phyloP scores from a whole-genome alignment of 1,139 yeast species.

The Yamadazyma conglobata region DNA sequence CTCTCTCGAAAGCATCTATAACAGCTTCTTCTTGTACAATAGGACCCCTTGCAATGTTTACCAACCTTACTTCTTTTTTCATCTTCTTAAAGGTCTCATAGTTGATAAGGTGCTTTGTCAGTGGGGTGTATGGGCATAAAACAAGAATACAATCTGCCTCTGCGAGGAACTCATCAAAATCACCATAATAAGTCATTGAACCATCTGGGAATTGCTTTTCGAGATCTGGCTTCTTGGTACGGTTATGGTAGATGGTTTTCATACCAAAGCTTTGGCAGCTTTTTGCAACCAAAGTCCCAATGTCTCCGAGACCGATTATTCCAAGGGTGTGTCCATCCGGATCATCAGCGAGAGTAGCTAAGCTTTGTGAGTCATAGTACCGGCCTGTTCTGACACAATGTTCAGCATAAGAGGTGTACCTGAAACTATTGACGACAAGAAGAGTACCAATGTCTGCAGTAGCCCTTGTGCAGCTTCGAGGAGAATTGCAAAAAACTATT shows the following conservation, averaged over 20 bases:
- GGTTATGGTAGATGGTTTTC: constrained; percentile 30
- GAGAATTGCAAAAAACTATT: constrained; percentile 32
- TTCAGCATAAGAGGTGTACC: constrained; percentile 30
- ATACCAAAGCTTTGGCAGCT: constrained; percentile 31
- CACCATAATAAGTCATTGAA: constrained; percentile 18
- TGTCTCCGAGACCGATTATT: constrained; percentile 34
- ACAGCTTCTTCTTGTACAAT: constrained; percentile 34
- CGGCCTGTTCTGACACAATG: constrained; percentile 28
- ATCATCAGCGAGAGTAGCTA: constrained; percentile 22
- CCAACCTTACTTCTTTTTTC: constrained; percentile 30
- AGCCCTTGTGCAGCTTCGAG: constrained; percentile 31
- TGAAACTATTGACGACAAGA: constrained; percentile 24
- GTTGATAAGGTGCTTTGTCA: constrained; percentile 27
- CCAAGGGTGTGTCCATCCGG: constrained; percentile 33
- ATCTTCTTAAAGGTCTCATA: constrained; percentile 26
- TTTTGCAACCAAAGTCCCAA: constrained; percentile 30
- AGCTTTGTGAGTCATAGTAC: constrained; percentile 25
- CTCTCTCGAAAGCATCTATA: constrained; percentile 32
- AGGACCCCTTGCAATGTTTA: constrained; percentile 38
- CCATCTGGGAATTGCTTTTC: constrained; percentile 20
- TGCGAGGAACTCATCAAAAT: constrained; percentile 25
- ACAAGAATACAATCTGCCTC: constrained; percentile 30
- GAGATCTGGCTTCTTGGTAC: constrained; percentile 19
- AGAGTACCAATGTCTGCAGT: constrained; percentile 34
- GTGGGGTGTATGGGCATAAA: constrained; percentile 30